Base-by-base conservation (phyloP, 306 rosid species). In the Rosa lucieae region DNA sequence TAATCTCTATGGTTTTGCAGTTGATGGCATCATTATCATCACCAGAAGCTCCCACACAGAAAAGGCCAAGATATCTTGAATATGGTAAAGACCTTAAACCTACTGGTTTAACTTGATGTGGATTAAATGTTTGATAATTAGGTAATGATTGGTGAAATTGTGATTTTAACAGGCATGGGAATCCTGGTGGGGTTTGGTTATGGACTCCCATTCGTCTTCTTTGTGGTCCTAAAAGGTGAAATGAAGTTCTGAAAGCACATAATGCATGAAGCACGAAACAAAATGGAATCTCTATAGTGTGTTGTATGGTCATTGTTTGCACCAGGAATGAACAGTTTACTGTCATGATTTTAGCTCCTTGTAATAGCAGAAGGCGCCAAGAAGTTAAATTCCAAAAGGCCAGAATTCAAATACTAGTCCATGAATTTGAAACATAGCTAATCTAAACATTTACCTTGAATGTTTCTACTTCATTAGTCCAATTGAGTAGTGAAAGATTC, bases 161-260 rank as follows among this genome's bases (percentile, higher is more conserved):
- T 55, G 52, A 73, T 67, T 75, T 15, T 44, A 35, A 71, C 85
- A 91, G 93, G 92, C 72, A 89, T 88, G 87, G 78, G 73, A 51
- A 52, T 58, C 35, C 85, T 88, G 88, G 89, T 88, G 67, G 86
- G 81, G n/a, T 82, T 91, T 59, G 78, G 92, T 74, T 91, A 86
- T 77, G 87, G 87, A 70, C 85, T 86, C 72, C 92, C 92, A 12
- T 10, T 89, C 53, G 78, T 82, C 82, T 88, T 89, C 86, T 86
- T 89, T 84, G 78, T 72, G 85, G 67, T 88, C 74, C 86, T 73
- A 61, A 77, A 77, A 67, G 90, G 89, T 49, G 77, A 85, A 78
- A 85, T 86, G 88, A 84, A 68, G 73, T 85, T 88, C 67, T 84
- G 77, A 82, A 51, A 21, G 69, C 44, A 32, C 39, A 32, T 12